Base-by-base conservation (phyloP, 1,284 basidiomycete genomes). In the Taiwanofungus camphoratus region DNA sequence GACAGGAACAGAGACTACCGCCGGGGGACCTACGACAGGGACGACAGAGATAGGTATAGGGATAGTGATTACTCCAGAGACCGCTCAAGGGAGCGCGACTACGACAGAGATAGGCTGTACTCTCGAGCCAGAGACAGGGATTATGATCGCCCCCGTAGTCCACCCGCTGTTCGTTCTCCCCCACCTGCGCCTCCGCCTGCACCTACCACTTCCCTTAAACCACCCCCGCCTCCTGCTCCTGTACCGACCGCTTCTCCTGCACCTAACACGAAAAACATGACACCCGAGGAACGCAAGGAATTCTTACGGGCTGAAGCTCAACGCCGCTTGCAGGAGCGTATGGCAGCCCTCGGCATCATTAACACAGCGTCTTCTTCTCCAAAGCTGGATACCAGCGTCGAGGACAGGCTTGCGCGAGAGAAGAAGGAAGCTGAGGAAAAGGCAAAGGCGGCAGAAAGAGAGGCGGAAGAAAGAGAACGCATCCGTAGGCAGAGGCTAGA, bases 391-490 rank as follows among this genome's bases (percentile, higher is more conserved):
- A 80, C 77, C 11, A 76, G 70, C 41, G 87, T 93, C 3, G 87
- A 90, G 59, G 87, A 91, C 55, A 70, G 92, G 22, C 71, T 96
- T 1, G 82, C 79, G 20, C 73, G 82, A 54, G 93, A 97, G 61
- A 85, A 84, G 66, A 79, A 78, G 60, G 88, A 92, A 60, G 90
- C 87, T 0, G 90, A 92, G 57, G 89, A 90, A 60, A 87, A 84
- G 59, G 79, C 76, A 0, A 73, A 72, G 38, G 66, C 73, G 31
- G 87, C 87, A 0, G 88, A 93, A 59, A 77, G 75, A 54, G 85
- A 87, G 55, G 84, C 86, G 2, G 82, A 86, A 48, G 83, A 87
- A 48, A 71, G 87, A 44, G 87, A 90, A 55, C 74, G 76, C 37
- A 61, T 77, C 35, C 74, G 90, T 39, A 72, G 67, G 49, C 83